phyloP scores from a whole-genome alignment of 2,329 filamentous ascomycete genomes.

The Epicoccum nigrum region DNA sequence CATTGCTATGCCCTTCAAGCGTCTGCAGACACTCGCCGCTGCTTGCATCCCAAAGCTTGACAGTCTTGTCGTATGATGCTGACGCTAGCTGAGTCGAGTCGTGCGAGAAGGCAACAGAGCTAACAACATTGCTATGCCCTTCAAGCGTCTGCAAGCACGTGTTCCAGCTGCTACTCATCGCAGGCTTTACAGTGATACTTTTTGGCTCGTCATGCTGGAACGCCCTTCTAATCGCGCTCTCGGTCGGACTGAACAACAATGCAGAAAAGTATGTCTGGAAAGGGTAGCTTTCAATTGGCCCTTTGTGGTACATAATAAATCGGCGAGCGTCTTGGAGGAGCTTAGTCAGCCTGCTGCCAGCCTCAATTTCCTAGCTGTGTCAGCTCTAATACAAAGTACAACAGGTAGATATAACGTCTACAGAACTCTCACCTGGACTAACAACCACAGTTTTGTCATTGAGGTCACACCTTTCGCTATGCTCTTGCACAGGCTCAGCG shows the following conservation, averaged over 20 bases:
- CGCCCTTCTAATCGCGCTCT: too few relatives aligned
- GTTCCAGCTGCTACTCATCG: too few relatives aligned
- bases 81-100: too few relatives aligned
- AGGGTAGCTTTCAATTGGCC: slow-evolving; percentile 25
- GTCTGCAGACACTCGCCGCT: not conserved
- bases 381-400: too few relatives aligned
- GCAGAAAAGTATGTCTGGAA: slow-evolving; percentile 33
- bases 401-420: not conserved
- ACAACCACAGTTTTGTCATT: slow-evolving; percentile 11
- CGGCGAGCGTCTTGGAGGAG: slow-evolving; percentile 22
- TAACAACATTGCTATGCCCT: not conserved
- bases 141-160: too few relatives aligned
- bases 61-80: too few relatives aligned
- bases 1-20: not conserved
- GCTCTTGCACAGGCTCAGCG: too few relatives aligned
- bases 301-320: slow-evolving; percentile 33
- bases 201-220: not conserved
- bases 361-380: not conserved
- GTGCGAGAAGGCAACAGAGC: not conserved
- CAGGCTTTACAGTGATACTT: too few relatives aligned
- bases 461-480: too few relatives aligned
- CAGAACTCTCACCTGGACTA: slow-evolving; percentile 4
- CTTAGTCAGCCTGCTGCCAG: not conserved
- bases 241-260: too few relatives aligned
- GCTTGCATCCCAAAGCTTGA: too few relatives aligned